A percentile compares a stretch with the other conserved stretches of the same genome.
phyloP scores from a whole-genome alignment of 1,139 yeast species.

The Yamadazyma atlantica region DNA sequence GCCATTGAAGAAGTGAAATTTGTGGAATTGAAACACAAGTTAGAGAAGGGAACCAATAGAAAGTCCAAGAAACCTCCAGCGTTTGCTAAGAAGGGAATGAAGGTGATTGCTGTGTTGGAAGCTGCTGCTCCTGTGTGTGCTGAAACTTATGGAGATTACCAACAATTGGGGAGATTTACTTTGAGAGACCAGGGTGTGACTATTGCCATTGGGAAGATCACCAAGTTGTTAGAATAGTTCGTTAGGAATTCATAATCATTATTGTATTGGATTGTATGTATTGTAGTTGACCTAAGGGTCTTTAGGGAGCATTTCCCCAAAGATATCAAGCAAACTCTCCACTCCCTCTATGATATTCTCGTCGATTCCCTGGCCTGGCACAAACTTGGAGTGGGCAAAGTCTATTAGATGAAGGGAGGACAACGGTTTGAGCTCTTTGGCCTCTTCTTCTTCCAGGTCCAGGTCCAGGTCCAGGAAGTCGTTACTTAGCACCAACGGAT shows the following conservation, averaged over 20 bases:
- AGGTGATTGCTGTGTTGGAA: constrained; percentile 89
- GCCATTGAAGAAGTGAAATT: constrained; percentile 94
- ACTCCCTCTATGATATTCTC: constrained; percentile 68
- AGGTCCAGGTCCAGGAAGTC: constrained; percentile 25
- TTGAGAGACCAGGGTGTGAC: constrained; percentile 98
- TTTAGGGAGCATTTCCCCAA: constrained; percentile 36
- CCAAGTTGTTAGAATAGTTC: constrained; percentile 66
- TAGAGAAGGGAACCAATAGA: constrained; percentile 96
- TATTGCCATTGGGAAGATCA: constrained; percentile 96
- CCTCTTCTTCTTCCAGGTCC: constrained; percentile 36
- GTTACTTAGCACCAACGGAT: constrained; percentile 38
- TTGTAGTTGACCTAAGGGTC: no score
- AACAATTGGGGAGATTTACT: constrained; percentile 96
- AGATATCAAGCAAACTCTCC: constrained; percentile 52
- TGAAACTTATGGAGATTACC: constrained; percentile 88
- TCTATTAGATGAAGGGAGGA: constrained; percentile 67
- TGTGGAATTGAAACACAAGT: constrained; percentile 80
- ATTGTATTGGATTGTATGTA: no score
- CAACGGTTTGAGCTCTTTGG: constrained; percentile 19
- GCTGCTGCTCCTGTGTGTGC: constrained; percentile 85
- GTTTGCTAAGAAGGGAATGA: constrained; percentile 98
- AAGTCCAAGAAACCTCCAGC: constrained; percentile 97
- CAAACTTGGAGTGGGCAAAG: constrained; percentile 80
- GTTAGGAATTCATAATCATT: no score
- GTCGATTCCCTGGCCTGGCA: constrained; percentile 68